A percentile compares a stretch with the other conserved stretches of the same genome.
Evolutionary conservation across 2,329 filamentous ascomycete genomes (phyloP).

Genomic region (Coniella lustricola): DNA sequence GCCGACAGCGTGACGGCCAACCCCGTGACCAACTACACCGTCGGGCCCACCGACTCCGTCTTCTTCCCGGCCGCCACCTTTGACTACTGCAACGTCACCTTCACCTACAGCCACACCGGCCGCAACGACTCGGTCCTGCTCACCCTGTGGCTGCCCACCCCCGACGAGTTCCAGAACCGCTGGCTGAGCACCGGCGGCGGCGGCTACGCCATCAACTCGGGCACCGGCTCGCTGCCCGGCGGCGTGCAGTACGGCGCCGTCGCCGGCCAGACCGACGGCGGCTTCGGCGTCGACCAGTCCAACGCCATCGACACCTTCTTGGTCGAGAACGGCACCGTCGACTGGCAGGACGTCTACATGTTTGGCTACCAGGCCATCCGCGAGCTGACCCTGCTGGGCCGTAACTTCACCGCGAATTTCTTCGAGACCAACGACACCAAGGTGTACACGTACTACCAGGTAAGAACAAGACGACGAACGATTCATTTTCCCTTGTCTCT

Average conservation of each 20-base stretch:
- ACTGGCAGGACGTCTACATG: conserved; percentile 43
- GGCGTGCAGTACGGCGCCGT: conserved; percentile 41
- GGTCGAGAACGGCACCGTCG: conserved; percentile 40
- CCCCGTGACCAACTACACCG: conserved; percentile 27
- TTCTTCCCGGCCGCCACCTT: conserved; percentile 23
- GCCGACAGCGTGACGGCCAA: conserved; percentile 29
- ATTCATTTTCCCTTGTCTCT: background rate
- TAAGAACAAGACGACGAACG: too few species aligned
- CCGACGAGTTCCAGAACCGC: conserved; percentile 36
- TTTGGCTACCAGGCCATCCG: conserved; percentile 45
- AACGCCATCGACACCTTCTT: conserved; percentile 33
- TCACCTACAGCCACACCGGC: conserved; percentile 28
- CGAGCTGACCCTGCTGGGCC: conserved; percentile 44
- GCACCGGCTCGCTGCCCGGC: conserved; percentile 25
- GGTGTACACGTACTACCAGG: conserved; percentile 48
- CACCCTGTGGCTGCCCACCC: conserved; percentile 32
- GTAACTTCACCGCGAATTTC: conserved; percentile 33
- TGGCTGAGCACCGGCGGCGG: conserved; percentile 40
- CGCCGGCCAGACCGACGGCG: conserved; percentile 41
- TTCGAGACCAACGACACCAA: conserved; percentile 26
- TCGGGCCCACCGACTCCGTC: conserved; percentile 19
- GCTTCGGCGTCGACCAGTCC: conserved; percentile 37
- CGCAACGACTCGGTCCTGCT: conserved; percentile 26
- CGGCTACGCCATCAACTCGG: conserved; percentile 37
- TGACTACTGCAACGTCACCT: conserved; percentile 31